These are phyloP conservation scores for Tetragonia tetragonoides DNA, from an alignment of 148 eudicot species.

Conservation along the genomic window DNA sequence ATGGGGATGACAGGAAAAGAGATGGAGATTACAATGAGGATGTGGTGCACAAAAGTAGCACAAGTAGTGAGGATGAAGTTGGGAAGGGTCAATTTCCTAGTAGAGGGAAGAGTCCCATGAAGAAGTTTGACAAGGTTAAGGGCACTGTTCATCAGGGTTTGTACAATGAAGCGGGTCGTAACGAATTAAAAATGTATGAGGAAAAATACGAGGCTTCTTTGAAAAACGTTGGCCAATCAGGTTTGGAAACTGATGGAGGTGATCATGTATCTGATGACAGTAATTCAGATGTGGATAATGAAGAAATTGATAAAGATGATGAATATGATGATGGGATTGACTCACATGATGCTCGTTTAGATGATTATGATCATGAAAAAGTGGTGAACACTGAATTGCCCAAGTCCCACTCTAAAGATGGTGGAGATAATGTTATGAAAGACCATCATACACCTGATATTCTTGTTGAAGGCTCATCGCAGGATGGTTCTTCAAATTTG, in stretches of 20 bases:
- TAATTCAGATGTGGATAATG: constrained; percentile 33
- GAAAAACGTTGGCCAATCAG: constrained; percentile 47
- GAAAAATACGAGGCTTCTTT: constrained; percentile 87
- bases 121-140: constrained; percentile 35
- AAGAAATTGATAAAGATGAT: constrained; percentile 61
- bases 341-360: constrained; percentile 57
- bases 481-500: constrained; percentile 35
- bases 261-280: constrained; percentile 36
- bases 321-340: constrained; percentile 93
- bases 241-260: constrained; percentile 28
- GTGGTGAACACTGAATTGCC: constrained; percentile 27
- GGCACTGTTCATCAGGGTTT: constrained; percentile 46
- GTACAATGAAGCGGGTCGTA: constrained; percentile 96
- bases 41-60: constrained; percentile 38
- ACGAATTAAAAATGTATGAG: constrained; percentile 82
- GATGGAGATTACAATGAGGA: constrained; percentile 93
- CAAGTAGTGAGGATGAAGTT: constrained; percentile 35
- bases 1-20: constrained; percentile 93
- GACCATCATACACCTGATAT: constrained; percentile 32
- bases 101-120: constrained; percentile 28
- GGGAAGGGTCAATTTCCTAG: constrained; percentile 31
- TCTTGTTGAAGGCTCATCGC: constrained; percentile 39
- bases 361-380: constrained; percentile 53
- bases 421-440: constrained; percentile 30
- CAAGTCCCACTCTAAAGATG: constrained; percentile 38